These are phyloP conservation scores for Metschnikowia continentalis DNA, from an alignment of 805 yeast species.

Conservation along the genomic window DNA sequence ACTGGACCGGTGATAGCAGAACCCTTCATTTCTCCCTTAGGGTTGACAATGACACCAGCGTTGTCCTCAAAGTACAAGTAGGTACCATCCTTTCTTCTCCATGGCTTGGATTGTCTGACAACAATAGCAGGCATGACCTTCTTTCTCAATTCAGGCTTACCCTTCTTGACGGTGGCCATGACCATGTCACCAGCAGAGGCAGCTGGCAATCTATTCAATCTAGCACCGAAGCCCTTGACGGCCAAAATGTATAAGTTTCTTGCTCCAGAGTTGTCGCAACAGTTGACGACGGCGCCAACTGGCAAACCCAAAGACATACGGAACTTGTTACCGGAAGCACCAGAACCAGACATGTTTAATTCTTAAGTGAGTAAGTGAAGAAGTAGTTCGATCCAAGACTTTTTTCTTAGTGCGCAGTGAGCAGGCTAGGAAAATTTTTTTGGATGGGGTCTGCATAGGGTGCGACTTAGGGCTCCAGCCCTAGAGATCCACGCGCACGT, in stretches of 20 bases:
- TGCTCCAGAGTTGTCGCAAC: conserved; percentile 99
- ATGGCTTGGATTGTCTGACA: conserved; percentile 98
- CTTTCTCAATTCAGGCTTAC: conserved; percentile 99
- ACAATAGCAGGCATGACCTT: conserved; percentile 99
- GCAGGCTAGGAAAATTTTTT: conserved; percentile 22
- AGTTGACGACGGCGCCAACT: conserved; percentile 99
- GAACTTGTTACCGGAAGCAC: conserved; percentile 99
- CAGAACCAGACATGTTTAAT: conserved; percentile 73
- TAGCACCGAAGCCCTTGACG: conserved; percentile 99
- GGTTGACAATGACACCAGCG: conserved; percentile 99
- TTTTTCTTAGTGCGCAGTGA: conserved; percentile 18
- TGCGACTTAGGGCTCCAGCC: conserved; percentile 14
- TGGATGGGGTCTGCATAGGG: conserved; percentile 6
- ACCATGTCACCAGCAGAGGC: conserved; percentile 99
- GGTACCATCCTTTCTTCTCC: conserved; percentile 99
- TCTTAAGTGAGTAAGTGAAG: conserved; percentile 21
- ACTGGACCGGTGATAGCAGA: conserved; percentile 99
- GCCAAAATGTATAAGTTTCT: conserved; percentile 98
- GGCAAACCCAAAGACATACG: conserved; percentile 99
- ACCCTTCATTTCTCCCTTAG: conserved; percentile 99
- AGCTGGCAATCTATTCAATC: conserved; percentile 99
- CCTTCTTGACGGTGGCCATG: conserved; percentile 99
- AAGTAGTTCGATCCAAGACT: conserved; percentile 13
- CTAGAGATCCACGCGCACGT: conserved; percentile 13
- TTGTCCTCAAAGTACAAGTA: conserved; percentile 99